These are phyloP conservation scores for Amylocystis lapponica DNA, from an alignment of 768 basidiomycete genomes.

Conservation along the genomic window DNA sequence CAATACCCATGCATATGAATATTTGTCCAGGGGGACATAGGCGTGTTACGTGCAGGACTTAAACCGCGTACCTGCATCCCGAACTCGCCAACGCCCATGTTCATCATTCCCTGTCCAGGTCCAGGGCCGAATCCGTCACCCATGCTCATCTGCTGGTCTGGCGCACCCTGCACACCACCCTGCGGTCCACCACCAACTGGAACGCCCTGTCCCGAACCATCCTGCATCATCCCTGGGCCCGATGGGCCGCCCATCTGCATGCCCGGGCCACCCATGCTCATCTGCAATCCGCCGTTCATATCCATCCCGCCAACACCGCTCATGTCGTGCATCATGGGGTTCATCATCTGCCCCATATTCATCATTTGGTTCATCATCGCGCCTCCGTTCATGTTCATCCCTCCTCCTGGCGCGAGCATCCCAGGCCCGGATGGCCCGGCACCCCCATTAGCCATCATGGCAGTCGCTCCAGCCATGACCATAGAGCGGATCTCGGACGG, in stretches of 20 bases:
- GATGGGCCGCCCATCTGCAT: constrained; percentile 23
- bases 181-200: constrained; percentile 15
- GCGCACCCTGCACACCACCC: constrained; percentile 15
- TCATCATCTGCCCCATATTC: constrained; percentile 35
- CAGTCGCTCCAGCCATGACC: constrained; percentile 79
- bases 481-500: constrained; percentile 80
- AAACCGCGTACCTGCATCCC: constrained; percentile 75
- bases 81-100: constrained; percentile 64
- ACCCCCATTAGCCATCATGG: constrained; percentile 66
- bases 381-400: constrained; percentile 28
- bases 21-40: too few relatives aligned
- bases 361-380: constrained; percentile 32
- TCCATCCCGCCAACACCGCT: constrained; percentile 30
- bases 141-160: constrained; percentile 28
- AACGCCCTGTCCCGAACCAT: constrained; percentile 15
- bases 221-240: constrained; percentile 17
- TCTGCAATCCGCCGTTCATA: constrained; percentile 63
- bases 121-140: constrained; percentile 34
- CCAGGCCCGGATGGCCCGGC: constrained; percentile 37
- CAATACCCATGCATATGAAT: constrained; percentile 10
- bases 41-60: too few relatives aligned
- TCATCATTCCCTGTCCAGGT: constrained; percentile 54
- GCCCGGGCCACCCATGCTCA: constrained; percentile 31
- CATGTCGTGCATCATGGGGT: constrained; percentile 78
- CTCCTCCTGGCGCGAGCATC: constrained; percentile 24